Percentiles rank a stretch among this genome's conserved stretches.
Conservation (phyloP, 176 grass and related monocot species). For the Hordeum vulgare region MorexV3_pseudomolecules_assembly NC_058519.1:29965413-29965912, state of each 20-base stretch:
- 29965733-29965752: background rate
- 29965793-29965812: no score
- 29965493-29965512: background rate
- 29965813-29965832: no score
- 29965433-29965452: background rate
- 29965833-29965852: no score
- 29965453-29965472: background rate
- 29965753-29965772: no score
- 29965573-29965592: background rate
- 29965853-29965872: no score
- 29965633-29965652: background rate
- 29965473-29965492: background rate
- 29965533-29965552: background rate
- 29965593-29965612: background rate
- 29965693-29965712: background rate
- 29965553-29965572: background rate
- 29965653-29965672: background rate
- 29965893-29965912: no score
- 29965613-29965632: background rate
- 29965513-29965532: background rate
- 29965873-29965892: no score
- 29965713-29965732: background rate
- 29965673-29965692: background rate
- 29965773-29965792: no score
- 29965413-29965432: background rate